Base-by-base conservation (phyloP, 1,284 basidiomycete species). In the Cryptococcus wingfieldii region DNA sequence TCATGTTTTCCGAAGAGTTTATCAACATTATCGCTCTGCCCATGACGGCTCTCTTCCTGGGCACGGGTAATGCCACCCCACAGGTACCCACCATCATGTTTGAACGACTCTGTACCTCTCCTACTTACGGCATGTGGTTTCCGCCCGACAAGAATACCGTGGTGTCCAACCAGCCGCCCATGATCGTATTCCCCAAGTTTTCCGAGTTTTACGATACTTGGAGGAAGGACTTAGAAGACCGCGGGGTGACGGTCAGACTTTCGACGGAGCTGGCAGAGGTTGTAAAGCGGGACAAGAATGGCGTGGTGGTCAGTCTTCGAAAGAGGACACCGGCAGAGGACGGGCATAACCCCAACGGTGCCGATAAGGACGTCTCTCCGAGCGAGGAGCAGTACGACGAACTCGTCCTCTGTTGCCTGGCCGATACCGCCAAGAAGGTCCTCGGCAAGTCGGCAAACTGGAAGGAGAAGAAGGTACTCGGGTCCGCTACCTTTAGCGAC, bases 391-490 rank as follows among this genome's bases (percentile, higher is more conserved):
- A 72, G 16, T 86, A 82, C 65, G 84, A 86, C 68, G 83, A 86
- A 65, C 76, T 87, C 54, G 81, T 87, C 23, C 71, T 87, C 10
- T 78, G 78, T 53, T 81, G 81, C 10, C 74, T 83, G 38, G 85
- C 85, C 3, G 83, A 86, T 60, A 81, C 83, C 0, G 80, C 81
- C 8, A 76, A 84, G 61, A 78, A 80, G 51, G 70, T 86, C 2
- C 77, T 86, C 8, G 82, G 82, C 16, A 79, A 80, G 51, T 73
- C 80, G 44, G 82, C 84, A 2, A 77, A 78, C 2, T 83, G 81
- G 79, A 72, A 82, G 61, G 86, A 87, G 71, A 80, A 75, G 62
- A 78, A 75, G 47, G 79, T 87, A 6, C 71, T 87, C 37, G 84
- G 85, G 14, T 82, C 78, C 53, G 83, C 85, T 47, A 83, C 83